Base-by-base conservation (phyloP, 2,329 filamentous ascomycete species). In the Fusarium staphyleae region DNA sequence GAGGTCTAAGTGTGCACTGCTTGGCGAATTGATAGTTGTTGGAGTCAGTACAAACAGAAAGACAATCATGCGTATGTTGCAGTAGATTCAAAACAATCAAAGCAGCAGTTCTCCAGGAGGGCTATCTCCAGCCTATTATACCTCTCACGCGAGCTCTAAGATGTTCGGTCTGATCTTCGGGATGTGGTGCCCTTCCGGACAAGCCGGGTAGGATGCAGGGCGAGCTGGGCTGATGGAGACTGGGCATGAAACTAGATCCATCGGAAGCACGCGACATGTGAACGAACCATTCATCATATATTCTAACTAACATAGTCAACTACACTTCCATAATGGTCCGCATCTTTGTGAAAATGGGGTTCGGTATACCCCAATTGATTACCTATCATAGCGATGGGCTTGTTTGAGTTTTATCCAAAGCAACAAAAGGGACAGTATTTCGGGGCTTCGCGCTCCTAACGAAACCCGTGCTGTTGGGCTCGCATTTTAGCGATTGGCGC, bases 161-260 rank as follows among this genome's bases (percentile, higher is more conserved):
- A 51, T 34, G 29, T 48, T 40, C 36, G 28, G 48, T 47, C 43
- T 47, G 37, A 42, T 52, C 35, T 55, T 46, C 51, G 50, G 52
- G 48, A 44, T 51, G 34, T 44, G 48, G 59, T 40, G 48, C 45
- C 42, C 41, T 54, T 55, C 59, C 63, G 63, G 63, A 52, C 57
- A 43, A 55, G 48, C 63, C 63, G 63, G 63, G 45, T 39, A 40
- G 46, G 29, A 50, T 52, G 62, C 53, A 63, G 55, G 63, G 56
- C 41, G 51, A 53, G 44, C 52, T 53, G 57, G 58, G 55, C 53
- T 48, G 43, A 48, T 54, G 43, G 58, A 51, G 60, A 66, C 54
- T 60, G 50, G 52, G 40, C 50, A 48, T 55, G 36, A 52, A 43
- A 29, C 22, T 12, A 26, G 19, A 33, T 47, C 22, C 22, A 22